These are phyloP conservation scores for Cryptococcus amylolentus DNA, from an alignment of 1,284 basidiomycete species.

Conservation along the genomic window DNA sequence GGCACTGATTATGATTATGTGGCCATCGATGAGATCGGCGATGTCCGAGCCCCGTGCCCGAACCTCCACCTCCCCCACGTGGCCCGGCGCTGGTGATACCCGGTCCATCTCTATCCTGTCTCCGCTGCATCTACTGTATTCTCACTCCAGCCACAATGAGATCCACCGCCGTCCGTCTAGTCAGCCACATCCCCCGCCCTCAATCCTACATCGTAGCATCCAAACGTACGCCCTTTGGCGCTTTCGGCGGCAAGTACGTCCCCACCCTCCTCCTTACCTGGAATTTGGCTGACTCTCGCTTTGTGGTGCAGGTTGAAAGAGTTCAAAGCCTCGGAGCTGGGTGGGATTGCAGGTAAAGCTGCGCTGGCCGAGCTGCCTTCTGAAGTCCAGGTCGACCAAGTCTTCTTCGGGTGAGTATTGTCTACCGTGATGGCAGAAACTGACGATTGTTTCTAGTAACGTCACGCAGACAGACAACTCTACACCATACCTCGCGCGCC, in stretches of 20 bases:
- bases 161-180: slow-evolving; percentile 14
- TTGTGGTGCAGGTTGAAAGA: slow-evolving; percentile 39
- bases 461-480: slow-evolving; percentile 53
- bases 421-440: not conserved
- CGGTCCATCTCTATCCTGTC: too few relatives aligned
- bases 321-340: slow-evolving; percentile 52
- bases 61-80: too few relatives aligned
- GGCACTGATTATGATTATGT: not conserved
- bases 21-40: too few relatives aligned
- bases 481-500: slow-evolving; percentile 56
- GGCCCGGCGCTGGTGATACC: too few relatives aligned
- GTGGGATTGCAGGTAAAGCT: slow-evolving; percentile 54
- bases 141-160: slow-evolving; percentile 10
- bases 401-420: slow-evolving; percentile 52
- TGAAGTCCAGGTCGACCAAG: slow-evolving; percentile 51
- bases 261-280: not conserved
- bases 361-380: slow-evolving; percentile 54
- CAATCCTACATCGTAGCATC: slow-evolving; percentile 45
- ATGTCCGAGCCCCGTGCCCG: too few relatives aligned
- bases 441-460: slow-evolving; percentile 28
- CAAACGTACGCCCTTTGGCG: slow-evolving; percentile 56
- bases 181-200: slow-evolving; percentile 25
- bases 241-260: slow-evolving; percentile 54
- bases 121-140: too few relatives aligned
- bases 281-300: not conserved